Conservation (phyloP, 2,329 filamentous ascomycete genomes). For the Colletotrichum eleusines region DNA sequence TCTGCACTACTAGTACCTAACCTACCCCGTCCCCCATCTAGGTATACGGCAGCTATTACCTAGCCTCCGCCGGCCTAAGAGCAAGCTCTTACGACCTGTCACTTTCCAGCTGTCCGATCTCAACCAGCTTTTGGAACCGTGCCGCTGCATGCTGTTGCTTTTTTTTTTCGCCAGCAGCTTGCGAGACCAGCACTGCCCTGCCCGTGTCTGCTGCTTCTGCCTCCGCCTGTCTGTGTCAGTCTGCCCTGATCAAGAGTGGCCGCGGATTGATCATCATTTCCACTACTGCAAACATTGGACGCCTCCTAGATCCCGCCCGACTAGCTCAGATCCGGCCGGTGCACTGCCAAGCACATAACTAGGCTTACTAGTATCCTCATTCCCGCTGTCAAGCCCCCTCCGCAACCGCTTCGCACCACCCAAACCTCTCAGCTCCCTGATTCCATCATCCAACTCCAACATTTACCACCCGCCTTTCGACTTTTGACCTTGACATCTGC, state of each 20-base stretch:
- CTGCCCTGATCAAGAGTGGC: constrained; percentile 9
- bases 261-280: constrained; percentile 40
- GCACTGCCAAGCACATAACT: neutral
- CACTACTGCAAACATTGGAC: constrained; percentile 41
- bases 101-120: neutral
- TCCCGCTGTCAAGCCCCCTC: constrained; percentile 25
- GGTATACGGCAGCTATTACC: constrained; percentile 15
- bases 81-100: neutral
- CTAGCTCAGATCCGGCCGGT: constrained; percentile 37
- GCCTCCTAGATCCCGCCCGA: constrained; percentile 36
- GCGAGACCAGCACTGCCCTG: neutral
- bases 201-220: neutral
- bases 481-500: neutral
- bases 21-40: constrained; percentile 9
- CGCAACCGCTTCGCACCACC: neutral
- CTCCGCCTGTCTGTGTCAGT: neutral
- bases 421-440: neutral
- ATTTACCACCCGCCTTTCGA: neutral
- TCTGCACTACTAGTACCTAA: too few relatives aligned
- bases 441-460: neutral
- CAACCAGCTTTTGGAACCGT: constrained; percentile 4
- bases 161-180: constrained; percentile 17
- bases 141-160: constrained; percentile 23
- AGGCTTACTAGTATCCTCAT: constrained; percentile 24
- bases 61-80: constrained; percentile 10